Evolutionary conservation across 2,329 filamentous ascomycete genomes (phyloP), one percentile per base, ranked within the genome.

Genomic region (Tolypocladium cylindrosporum): DNA sequence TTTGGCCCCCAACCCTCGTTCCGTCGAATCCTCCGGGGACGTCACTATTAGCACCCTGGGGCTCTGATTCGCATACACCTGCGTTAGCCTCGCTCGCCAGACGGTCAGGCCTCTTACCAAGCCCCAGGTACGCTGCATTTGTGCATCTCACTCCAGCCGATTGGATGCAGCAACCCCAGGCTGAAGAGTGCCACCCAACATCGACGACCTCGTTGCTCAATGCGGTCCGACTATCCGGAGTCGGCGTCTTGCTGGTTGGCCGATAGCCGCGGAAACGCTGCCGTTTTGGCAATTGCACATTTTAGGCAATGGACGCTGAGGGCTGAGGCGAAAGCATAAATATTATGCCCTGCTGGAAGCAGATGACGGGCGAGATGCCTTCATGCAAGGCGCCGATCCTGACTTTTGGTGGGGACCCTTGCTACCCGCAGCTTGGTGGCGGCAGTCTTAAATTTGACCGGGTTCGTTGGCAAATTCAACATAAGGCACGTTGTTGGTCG

Each of bases 51-150:
- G 45, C 45, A 50, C 45, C 45, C 45, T 50, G 37, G 37, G 37
- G 27, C 34, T 39, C 52, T 42, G 52, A 42, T 54, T 54, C 52
- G 52, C 52, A 54, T 54, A n/a, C 52, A 54, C 52, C 37, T 54
- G 52, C 52, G 52, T 41, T 54, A 54, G 52, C 37, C 37, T 40
- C 39, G 52, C 52, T 42, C 27, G 45, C 19, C 45, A n/a, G 31
- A 24, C 14, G 1, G 27, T n/a, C 27, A 34, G 27, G 45, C 45
- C 27, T 40, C 52, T 31, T 54, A 41, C 52, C 52, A 41, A 31
- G 40, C 24, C 52, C 37, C 52, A 19, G 52, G 37, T 21, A 34
- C 27, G 14, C 27, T 50, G 45, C 45, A 50, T 50, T 11, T 50
- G 45, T 50, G 45, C 45, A 50, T 50, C 45, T 50, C 45, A 34